phyloP scores from a whole-genome alignment of 139 green algal species.

The Nannochloris sp. region DNA sequence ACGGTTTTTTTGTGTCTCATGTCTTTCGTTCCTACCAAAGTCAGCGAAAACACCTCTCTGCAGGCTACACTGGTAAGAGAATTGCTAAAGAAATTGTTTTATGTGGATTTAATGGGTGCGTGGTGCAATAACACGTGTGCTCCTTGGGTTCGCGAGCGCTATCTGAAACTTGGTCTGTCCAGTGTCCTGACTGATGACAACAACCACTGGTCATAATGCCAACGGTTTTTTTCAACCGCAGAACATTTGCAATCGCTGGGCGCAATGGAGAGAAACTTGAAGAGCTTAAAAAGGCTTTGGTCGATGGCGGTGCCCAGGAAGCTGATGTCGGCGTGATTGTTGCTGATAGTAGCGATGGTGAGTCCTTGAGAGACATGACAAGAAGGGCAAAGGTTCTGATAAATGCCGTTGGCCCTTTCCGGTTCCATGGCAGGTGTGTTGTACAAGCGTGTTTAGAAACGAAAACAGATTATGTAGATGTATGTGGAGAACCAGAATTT shows the following conservation, averaged over 20 bases:
- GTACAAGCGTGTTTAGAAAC: conserved; percentile 36
- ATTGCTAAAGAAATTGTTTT: conserved; percentile 27
- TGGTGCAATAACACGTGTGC: too few relatives aligned
- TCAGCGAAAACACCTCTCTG: too few relatives aligned
- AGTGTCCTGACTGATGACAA: too few relatives aligned
- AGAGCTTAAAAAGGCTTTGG: conserved; percentile 2
- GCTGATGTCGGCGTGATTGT: conserved; percentile 22
- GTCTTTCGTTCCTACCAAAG: too few relatives aligned
- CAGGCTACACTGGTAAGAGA: conserved; percentile 42
- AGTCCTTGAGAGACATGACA: conserved; percentile 13
- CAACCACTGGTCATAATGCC: too few relatives aligned
- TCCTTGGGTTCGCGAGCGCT: too few relatives aligned
- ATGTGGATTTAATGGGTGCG: too few relatives aligned
- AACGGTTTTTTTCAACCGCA: too few relatives aligned
- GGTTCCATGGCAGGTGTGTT: conserved; percentile 46
- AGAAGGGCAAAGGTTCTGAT: conserved; percentile 36
- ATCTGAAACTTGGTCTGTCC: too few relatives aligned
- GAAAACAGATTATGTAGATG: conserved; percentile 54
- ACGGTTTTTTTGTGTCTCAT: too few relatives aligned
- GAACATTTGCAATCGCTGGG: conserved; percentile 22
- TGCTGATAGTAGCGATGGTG: conserved; percentile 29
- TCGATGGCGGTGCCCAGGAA: conserved; percentile 35
- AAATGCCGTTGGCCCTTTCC: conserved; percentile 53
- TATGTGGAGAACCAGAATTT: conserved; percentile 68
- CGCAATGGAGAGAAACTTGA: conserved; percentile 24